These are phyloP conservation scores for Verticillium zaregamsianum DNA, from an alignment of 2,329 filamentous ascomycete species.

Conservation along the genomic window DNA sequence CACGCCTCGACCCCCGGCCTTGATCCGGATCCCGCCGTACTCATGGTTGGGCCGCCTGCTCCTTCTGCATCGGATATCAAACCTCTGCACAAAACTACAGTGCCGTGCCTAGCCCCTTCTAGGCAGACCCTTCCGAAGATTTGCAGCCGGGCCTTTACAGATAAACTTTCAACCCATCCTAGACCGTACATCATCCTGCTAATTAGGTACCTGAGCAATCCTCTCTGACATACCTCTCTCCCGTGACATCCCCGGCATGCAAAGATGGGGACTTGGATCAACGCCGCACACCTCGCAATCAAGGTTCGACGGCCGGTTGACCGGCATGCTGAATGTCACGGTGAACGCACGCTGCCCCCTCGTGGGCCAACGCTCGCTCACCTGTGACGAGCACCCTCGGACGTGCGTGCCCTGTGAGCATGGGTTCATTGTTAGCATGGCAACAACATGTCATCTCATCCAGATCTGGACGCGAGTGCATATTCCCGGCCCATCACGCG, in stretches of 20 bases:
- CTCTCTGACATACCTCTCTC: not conserved
- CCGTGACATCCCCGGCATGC: not conserved
- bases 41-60: not conserved
- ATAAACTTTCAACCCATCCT: not conserved
- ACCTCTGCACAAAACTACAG: not conserved
- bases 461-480: not conserved
- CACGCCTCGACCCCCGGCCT: too few relatives aligned
- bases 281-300: not conserved
- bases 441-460: not conserved
- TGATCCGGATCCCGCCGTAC: too few relatives aligned
- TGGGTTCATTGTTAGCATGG: not conserved
- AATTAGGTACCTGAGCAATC: not conserved
- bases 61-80: not conserved
- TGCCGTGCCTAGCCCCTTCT: not conserved
- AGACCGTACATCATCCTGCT: not conserved
- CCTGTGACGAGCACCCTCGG: not conserved
- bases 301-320: not conserved
- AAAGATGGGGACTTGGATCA: not conserved
- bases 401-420: too few relatives aligned
- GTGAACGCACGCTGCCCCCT: not conserved
- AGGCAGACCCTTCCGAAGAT: not conserved
- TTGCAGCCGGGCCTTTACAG: not conserved
- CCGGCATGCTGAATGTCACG: not conserved
- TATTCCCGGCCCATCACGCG: not conserved
- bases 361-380: not conserved